A percentile compares a stretch with the other conserved stretches of the same genome.
Evolutionary conservation across 495 filamentous ascomycete species (phyloP).

Genomic region (Trichoderma parareesei): DNA sequence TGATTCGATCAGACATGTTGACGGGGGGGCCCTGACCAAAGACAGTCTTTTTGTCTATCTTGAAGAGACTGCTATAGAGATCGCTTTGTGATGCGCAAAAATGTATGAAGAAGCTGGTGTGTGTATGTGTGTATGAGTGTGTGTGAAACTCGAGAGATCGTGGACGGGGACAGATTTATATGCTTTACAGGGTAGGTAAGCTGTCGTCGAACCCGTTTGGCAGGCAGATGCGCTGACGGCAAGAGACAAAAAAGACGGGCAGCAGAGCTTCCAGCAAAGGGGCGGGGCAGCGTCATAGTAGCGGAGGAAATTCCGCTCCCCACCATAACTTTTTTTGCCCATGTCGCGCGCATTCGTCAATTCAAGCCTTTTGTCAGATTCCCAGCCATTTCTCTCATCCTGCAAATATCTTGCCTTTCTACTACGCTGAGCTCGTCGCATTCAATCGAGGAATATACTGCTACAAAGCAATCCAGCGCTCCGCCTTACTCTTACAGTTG

Average conservation of each 20-base stretch:
- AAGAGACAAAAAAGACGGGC: too few species aligned
- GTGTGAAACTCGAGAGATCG: too few species aligned
- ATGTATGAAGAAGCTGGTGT: too few species aligned
- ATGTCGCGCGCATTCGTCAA: too few species aligned
- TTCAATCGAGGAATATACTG: too few species aligned
- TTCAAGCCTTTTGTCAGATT: not conserved
- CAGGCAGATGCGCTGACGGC: constrained; percentile 9
- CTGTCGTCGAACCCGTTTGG: not conserved
- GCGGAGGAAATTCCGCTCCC: constrained; percentile 11
- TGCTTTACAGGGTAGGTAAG: constrained; percentile 5
- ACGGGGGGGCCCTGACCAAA: not conserved
- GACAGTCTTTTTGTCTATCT: not conserved
- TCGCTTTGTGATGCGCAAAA: too few species aligned
- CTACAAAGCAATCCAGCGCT: too few species aligned
- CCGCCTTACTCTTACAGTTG: too few species aligned
- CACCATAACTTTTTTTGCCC: constrained; percentile 9
- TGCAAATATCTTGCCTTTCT: not conserved
- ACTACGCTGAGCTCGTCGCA: too few species aligned
- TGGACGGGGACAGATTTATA: not conserved
- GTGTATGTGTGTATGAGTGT: too few species aligned
- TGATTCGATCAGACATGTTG: constrained; percentile 17
- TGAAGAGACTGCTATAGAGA: too few species aligned
- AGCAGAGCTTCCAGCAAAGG: not conserved
- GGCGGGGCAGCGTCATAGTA: constrained; percentile 4
- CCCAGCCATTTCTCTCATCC: not conserved